Conservation (phyloP, 2,329 filamentous ascomycete species). For the Alternaria conjuncta region DNA sequence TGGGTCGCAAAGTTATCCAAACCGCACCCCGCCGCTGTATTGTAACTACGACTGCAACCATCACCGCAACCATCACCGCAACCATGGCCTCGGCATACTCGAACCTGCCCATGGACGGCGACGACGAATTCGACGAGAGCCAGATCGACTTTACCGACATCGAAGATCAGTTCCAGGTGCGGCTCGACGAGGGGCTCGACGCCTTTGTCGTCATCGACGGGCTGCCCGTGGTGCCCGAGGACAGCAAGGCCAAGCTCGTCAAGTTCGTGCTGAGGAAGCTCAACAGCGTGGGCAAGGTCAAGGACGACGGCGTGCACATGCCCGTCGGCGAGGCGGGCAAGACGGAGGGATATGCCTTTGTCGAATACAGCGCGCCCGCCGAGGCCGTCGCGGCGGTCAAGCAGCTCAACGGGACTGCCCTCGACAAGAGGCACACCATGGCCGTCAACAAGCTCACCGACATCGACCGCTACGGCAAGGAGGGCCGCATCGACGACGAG, state of each 20-base stretch:
- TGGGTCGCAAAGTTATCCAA: background rate
- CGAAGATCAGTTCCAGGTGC: conserved; percentile 92
- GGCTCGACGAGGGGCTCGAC: conserved; percentile 93
- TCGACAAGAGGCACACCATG: conserved; percentile 97
- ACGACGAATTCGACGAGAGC: conserved; percentile 90
- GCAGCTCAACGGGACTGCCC: conserved; percentile 80
- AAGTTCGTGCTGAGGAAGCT: conserved; percentile 97
- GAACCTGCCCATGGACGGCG: conserved; percentile 76
- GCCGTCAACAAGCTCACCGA: conserved; percentile 98
- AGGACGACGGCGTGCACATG: conserved; percentile 91
- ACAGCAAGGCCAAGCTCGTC: conserved; percentile 90
- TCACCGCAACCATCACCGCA: conserved; percentile 50
- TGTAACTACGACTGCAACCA: conserved; percentile 20
- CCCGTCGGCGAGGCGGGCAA: conserved; percentile 85
- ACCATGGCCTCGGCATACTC: conserved; percentile 91
- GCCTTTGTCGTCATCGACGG: conserved; percentile 97
- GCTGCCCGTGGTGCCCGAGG: conserved; percentile 85
- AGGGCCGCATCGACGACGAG: conserved; percentile 90
- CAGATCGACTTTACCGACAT: conserved; percentile 96
- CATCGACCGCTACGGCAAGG: conserved; percentile 92
- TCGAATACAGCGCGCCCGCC: conserved; percentile 90
- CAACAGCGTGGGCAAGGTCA: conserved; percentile 81
- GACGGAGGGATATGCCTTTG: conserved; percentile 93
- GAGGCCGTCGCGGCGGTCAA: conserved; percentile 91
- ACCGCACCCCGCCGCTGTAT: conserved; percentile 5